phyloP scores from a whole-genome alignment of 1,284 basidiomycete genomes.

The Papiliotrema laurentii region DNA sequence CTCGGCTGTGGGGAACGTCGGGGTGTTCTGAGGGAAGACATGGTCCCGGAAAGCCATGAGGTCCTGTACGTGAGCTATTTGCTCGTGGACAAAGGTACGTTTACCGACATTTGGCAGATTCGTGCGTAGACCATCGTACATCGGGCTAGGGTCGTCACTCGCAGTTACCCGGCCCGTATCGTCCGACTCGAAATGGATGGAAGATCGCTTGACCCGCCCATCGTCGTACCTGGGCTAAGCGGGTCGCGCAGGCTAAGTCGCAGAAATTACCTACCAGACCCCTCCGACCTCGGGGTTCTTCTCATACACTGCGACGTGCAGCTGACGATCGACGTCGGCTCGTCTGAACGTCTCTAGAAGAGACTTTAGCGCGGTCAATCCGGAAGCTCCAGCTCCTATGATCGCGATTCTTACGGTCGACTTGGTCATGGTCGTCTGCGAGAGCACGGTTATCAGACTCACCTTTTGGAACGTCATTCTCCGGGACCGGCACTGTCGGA shows the following conservation, averaged over 20 bases:
- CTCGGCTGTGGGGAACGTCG: slow-evolving; percentile 15
- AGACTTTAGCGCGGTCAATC: slow-evolving; percentile 47
- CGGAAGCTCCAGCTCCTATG: slow-evolving; percentile 49
- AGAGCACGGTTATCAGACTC: no score
- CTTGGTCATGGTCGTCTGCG: neutral
- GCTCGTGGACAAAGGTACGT: slow-evolving; percentile 11
- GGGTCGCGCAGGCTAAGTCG: neutral
- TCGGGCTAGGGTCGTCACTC: slow-evolving; percentile 31
- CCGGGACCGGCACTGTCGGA: no score
- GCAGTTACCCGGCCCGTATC: neutral
- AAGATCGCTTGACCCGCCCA: slow-evolving; percentile 12
- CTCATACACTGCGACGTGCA: slow-evolving; percentile 32
- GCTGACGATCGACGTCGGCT: slow-evolving; percentile 6
- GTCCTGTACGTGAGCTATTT: slow-evolving; percentile 20
- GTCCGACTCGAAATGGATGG: slow-evolving; percentile 1
- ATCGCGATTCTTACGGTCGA: slow-evolving; percentile 38
- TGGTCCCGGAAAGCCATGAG: slow-evolving; percentile 28
- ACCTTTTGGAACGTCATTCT: no score
- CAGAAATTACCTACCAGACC: slow-evolving; percentile 33
- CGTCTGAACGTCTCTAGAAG: slow-evolving; percentile 32
- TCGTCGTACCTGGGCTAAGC: slow-evolving; percentile 19
- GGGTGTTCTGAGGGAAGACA: slow-evolving; percentile 17
- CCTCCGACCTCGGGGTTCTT: slow-evolving; percentile 35
- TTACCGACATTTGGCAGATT: slow-evolving; percentile 44
- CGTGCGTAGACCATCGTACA: slow-evolving; percentile 44